phyloP scores from a whole-genome alignment of 2,329 filamentous ascomycete genomes.

The Neopestalotiopsis sp. region DNA sequence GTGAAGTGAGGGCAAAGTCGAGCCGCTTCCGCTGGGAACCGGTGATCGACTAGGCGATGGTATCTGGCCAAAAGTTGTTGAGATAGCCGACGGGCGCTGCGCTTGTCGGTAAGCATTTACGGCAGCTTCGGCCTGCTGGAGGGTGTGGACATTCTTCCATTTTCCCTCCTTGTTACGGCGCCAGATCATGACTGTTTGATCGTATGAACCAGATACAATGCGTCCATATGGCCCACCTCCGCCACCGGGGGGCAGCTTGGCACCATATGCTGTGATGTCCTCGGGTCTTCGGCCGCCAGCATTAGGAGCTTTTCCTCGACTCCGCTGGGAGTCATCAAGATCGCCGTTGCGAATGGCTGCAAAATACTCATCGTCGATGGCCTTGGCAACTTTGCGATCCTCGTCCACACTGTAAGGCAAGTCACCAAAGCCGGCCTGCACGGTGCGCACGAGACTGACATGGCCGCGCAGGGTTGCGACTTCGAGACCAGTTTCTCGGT shows the following conservation, averaged over 20 bases:
- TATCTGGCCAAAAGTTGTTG: not conserved
- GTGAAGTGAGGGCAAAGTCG: constrained; percentile 64
- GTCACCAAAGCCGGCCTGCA: constrained; percentile 94
- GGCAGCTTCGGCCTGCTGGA: constrained; percentile 76
- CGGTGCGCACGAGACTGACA: constrained; percentile 84
- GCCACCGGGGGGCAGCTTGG: constrained; percentile 87
- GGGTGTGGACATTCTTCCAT: constrained; percentile 79
- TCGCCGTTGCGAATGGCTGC: constrained; percentile 59
- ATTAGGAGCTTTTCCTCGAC: constrained; percentile 55
- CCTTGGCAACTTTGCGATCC: constrained; percentile 73
- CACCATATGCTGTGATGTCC: constrained; percentile 80
- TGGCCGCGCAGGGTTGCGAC: constrained; percentile 88
- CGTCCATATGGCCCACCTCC: constrained; percentile 87
- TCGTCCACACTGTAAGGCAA: constrained; percentile 79
- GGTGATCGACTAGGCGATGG: not conserved
- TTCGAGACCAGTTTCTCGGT: constrained; percentile 83
- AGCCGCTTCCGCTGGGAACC: not conserved
- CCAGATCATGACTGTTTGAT: constrained; percentile 96
- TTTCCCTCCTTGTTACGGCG: constrained; percentile 82
- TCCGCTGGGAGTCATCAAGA: constrained; percentile 45
- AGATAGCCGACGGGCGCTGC: not conserved
- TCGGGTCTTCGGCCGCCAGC: constrained; percentile 77
- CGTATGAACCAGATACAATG: constrained; percentile 97
- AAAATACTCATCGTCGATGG: constrained; percentile 77
- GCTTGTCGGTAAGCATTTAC: constrained; percentile 48